Evolutionary conservation across 805 yeast genomes (phyloP).

Genomic region (Metschnikowia noctiluminum): DNA sequence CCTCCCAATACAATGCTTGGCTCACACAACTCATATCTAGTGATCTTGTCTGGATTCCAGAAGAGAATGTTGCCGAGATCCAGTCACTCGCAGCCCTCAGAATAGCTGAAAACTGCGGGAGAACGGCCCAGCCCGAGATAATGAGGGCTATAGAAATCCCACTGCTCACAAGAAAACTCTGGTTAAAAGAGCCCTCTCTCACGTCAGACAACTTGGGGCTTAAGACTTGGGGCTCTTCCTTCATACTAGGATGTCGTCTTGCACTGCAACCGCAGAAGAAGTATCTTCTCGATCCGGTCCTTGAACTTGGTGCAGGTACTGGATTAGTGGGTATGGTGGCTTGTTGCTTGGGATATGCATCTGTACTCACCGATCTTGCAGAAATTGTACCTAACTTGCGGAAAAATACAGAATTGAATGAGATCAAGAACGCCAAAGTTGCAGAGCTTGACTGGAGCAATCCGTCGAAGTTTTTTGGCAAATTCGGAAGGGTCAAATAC

Average conservation of each 20-base stretch:
- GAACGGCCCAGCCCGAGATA: conserved; percentile 76
- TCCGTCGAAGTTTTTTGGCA: conserved; percentile 41
- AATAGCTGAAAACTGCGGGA: conserved; percentile 78
- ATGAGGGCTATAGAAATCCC: conserved; percentile 49
- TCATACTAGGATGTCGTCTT: conserved; percentile 60
- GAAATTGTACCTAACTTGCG: conserved; percentile 70
- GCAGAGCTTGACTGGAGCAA: conserved; percentile 75
- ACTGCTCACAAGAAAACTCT: conserved; percentile 20
- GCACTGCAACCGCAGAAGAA: conserved; percentile 5
- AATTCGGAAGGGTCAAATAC: conserved; percentile 33
- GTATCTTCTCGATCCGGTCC: conserved; percentile 29
- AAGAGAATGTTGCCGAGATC: conserved; percentile 38
- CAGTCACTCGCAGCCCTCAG: conserved; percentile 58
- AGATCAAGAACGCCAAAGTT: conserved; percentile 29
- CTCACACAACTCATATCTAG: conserved; percentile 49
- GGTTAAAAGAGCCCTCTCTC: conserved; percentile 75
- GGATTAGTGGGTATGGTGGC: conserved; percentile 83
- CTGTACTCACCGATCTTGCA: conserved; percentile 70
- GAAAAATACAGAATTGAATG: conserved; percentile 57
- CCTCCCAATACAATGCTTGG: conserved; percentile 42
- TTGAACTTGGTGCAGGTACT: conserved; percentile 95
- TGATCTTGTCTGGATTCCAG: conserved; percentile 45
- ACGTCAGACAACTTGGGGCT: conserved; percentile 85
- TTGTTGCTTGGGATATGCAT: conserved; percentile 47
- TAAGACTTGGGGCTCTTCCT: conserved; percentile 95